Base-by-base conservation (phyloP, 495 filamentous ascomycete species). In the Ramalina peruviana region DNA sequence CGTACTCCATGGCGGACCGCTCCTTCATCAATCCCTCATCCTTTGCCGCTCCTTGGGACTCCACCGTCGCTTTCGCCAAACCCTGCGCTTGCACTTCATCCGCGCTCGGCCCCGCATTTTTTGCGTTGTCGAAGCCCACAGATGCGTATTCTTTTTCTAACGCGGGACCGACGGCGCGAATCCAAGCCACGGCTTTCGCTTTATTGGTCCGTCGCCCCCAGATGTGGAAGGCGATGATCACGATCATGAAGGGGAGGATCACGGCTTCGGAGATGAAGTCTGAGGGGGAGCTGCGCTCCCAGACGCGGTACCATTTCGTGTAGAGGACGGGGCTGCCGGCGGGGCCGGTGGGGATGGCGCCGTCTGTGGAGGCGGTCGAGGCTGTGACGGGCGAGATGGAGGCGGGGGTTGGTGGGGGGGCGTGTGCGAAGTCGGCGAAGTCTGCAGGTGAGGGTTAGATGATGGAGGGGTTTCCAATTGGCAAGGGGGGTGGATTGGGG, bases 221-320 rank as follows among this genome's bases (percentile, higher is more conserved):
- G 62, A 92, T 60, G 59, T 97, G 88, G 46, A 93, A 71, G 25
- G 79, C 64, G 42, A 94, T 69, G 46, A 96, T 73, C 33, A 92
- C 49, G 21, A 81, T 56, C 54, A 96, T 75, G 55, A 86, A 72
- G 12, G 76, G 73, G 44, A 92, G 68, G 58, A 97, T 83, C 65
- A 90, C 68, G 40, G 85, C 81, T 70, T 98, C 92, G 60, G 81
- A 73, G 65, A 81, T 76, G 73, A 98, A 98, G 59, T 98, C 92
- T 54, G 66, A 68, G 43, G 81, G 70, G 11, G 75, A 77, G 55
- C 85, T 74, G 55, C 92, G 86, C 75, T 98, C 89, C 76, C 90
- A 92, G 26, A 98, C 72, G 36, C 87, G 85, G 69, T 97, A 98
- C 92, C 92, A 97, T 70, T 86, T 86, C 40, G 92, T 94, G 64